Evolutionary conservation across 2,329 filamentous ascomycete genomes (phyloP).

Genomic region (Penicillium sp.): DNA sequence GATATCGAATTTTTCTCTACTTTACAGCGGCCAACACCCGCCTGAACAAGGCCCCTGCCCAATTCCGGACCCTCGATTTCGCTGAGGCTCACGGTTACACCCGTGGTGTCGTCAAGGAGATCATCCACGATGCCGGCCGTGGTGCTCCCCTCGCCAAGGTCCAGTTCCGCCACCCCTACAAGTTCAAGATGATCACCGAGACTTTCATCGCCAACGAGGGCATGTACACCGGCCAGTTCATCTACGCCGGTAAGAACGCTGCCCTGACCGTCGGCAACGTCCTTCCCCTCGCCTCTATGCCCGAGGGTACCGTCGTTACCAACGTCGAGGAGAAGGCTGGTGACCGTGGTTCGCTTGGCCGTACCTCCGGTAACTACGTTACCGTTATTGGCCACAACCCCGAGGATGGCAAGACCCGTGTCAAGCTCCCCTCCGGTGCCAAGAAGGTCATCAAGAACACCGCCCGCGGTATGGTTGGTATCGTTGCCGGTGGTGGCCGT

Average conservation of each 20-base stretch:
- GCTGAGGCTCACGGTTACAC: conserved; percentile 97
- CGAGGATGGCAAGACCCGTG: conserved; percentile 98
- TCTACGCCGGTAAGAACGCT: conserved; percentile 99
- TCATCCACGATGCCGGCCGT: conserved; percentile 98
- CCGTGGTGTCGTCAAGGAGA: conserved; percentile 96
- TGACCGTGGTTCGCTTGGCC: conserved; percentile 92
- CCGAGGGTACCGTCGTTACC: conserved; percentile 98
- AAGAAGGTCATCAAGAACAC: conserved; percentile 97
- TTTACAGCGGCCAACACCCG: conserved; percentile 72
- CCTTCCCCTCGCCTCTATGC: conserved; percentile 88
- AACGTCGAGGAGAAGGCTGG: conserved; percentile 99
- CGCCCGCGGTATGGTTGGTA: conserved; percentile 97
- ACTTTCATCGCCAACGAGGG: conserved; percentile 99
- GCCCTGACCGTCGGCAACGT: conserved; percentile 96
- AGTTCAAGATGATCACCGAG: conserved; percentile 96
- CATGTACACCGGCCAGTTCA: conserved; percentile 99
- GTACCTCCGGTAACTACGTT: conserved; percentile 99
- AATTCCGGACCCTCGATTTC: conserved; percentile 96
- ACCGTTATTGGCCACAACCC: conserved; percentile 97
- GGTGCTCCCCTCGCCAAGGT: conserved; percentile 97
- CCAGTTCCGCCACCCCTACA: conserved; percentile 96
- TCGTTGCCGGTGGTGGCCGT: conserved; percentile 98
- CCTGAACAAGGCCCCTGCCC: conserved; percentile 91
- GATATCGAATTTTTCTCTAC: conserved; percentile 33
- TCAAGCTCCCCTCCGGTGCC: conserved; percentile 98